These are phyloP conservation scores for Podospora didyma DNA, from an alignment of 495 filamentous ascomycete genomes.

Conservation along the genomic window DNA sequence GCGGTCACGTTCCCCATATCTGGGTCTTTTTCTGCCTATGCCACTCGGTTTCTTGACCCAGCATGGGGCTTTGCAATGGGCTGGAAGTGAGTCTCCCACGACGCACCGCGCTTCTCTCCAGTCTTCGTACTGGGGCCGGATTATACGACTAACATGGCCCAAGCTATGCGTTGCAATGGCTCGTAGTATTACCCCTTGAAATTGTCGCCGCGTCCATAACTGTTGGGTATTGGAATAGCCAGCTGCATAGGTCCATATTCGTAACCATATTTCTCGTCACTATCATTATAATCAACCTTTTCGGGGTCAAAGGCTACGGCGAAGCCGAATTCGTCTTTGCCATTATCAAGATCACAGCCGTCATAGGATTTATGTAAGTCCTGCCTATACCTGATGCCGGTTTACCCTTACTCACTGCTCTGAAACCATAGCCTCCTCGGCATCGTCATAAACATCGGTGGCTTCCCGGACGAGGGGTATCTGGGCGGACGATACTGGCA, in stretches of 20 bases:
- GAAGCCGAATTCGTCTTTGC: constrained; percentile 91
- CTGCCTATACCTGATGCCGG: not conserved
- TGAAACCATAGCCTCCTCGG: constrained; percentile 59
- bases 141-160: constrained; percentile 1
- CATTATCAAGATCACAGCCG: constrained; percentile 77
- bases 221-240: constrained; percentile 74
- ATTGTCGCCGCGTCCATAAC: constrained; percentile 89
- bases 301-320: constrained; percentile 83
- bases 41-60: constrained; percentile 87
- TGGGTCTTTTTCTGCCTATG: constrained; percentile 89
- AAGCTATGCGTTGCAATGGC: constrained; percentile 90
- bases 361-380: constrained; percentile 82
- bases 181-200: constrained; percentile 82
- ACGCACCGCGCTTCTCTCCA: not conserved
- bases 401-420: constrained; percentile 13
- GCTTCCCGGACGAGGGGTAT: constrained; percentile 69
- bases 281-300: constrained; percentile 78
- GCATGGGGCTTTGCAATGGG: constrained; percentile 99
- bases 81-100: constrained; percentile 66
- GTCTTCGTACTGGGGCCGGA: no score
- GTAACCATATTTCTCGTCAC: constrained; percentile 75
- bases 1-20: constrained; percentile 88
- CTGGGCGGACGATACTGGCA: constrained; percentile 82
- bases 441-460: constrained; percentile 74
- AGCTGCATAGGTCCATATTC: constrained; percentile 70